Evolutionary conservation across 1,284 basidiomycete species (phyloP).

Genomic region (Tranzscheliella williamsii): DNA sequence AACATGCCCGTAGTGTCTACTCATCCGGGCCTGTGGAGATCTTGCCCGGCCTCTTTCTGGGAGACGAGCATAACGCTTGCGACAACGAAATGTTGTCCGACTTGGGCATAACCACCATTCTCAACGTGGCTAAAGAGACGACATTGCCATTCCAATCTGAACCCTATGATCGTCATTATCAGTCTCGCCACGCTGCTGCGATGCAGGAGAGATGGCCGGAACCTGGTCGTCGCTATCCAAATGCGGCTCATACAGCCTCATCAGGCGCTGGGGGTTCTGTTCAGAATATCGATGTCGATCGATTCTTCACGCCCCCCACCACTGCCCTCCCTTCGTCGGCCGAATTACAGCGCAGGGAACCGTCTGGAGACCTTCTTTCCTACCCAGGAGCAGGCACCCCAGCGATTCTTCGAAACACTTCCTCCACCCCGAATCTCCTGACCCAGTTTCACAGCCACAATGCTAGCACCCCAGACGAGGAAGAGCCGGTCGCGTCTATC

Average conservation of each 20-base stretch:
- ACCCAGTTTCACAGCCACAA: constrained; percentile 16
- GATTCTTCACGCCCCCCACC: constrained; percentile 27
- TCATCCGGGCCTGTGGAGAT: constrained; percentile 83
- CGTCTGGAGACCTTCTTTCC: constrained; percentile 5
- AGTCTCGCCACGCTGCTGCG: not conserved
- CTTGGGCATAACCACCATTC: constrained; percentile 75
- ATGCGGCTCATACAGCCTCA: not conserved
- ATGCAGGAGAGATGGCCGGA: not conserved
- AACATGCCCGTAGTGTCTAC: constrained; percentile 65
- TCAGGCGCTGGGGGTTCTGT: not conserved
- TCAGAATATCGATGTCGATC: not conserved
- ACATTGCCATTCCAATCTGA: constrained; percentile 31
- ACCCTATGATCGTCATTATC: not conserved
- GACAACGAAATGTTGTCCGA: constrained; percentile 74
- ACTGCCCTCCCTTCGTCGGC: constrained; percentile 10
- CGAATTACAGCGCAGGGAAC: not conserved
- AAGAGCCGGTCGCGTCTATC: not conserved
- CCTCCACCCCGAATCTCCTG: constrained; percentile 51
- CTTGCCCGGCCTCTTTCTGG: constrained; percentile 85
- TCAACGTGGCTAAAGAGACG: constrained; percentile 84
- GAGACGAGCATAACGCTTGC: constrained; percentile 87
- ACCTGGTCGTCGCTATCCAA: too few species aligned
- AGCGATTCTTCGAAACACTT: constrained; percentile 40
- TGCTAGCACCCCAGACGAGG: not conserved
- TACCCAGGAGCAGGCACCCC: constrained; percentile 20